These are phyloP conservation scores for Trichoderma sp. DNA, from an alignment of 2,329 filamentous ascomycete genomes.

Conservation along the genomic window DNA sequence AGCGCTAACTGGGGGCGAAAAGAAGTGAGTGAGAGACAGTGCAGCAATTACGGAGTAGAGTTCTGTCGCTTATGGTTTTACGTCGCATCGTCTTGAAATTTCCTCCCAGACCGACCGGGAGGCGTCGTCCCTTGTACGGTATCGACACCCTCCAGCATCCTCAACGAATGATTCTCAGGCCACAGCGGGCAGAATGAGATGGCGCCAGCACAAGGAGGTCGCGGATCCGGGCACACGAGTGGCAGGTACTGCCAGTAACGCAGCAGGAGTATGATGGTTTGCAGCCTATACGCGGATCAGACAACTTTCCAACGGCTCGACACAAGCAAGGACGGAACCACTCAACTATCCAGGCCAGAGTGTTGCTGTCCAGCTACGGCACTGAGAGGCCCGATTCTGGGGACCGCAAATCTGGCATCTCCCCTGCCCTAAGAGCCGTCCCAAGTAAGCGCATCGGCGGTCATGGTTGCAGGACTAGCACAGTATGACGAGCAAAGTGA, in stretches of 20 bases:
- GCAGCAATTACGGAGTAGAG: conserved; percentile 12
- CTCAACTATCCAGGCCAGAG: neutral
- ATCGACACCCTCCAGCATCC: neutral
- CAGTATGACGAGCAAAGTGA: conserved; percentile 1
- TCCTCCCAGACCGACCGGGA: neutral
- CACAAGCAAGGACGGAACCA: neutral
- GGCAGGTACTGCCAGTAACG: neutral
- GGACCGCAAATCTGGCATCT: conserved; percentile 17
- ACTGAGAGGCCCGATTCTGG: conserved; percentile 9
- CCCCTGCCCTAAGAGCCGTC: conserved; percentile 2
- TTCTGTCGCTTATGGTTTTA: conserved; percentile 4
- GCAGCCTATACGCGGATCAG: neutral
- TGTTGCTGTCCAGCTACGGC: conserved; percentile 6
- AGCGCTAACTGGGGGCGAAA: conserved; percentile 16
- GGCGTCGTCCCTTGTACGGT: neutral
- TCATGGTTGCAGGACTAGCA: neutral
- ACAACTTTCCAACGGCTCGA: neutral
- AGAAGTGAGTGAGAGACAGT: conserved; percentile 7
- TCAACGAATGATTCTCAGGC: neutral
- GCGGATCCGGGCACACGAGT: neutral
- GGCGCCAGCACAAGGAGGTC: neutral
- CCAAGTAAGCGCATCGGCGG: neutral
- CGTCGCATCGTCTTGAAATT: conserved; percentile 1
- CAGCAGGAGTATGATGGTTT: neutral
- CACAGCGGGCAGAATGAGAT: neutral